Base-by-base conservation (phyloP, 1,284 basidiomycete genomes). In the Ustilago tritici region DNA sequence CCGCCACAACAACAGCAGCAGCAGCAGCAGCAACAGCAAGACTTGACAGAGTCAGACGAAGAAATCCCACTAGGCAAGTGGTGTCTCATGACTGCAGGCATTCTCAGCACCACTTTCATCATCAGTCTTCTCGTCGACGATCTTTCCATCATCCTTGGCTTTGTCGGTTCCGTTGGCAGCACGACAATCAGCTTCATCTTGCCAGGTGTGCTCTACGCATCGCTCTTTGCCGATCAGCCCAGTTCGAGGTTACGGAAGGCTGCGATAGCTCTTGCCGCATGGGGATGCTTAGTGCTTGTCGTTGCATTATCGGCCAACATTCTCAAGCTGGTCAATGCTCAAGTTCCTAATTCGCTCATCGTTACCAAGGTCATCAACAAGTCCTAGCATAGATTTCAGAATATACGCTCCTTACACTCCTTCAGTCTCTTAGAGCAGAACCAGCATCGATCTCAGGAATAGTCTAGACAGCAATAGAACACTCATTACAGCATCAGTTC, bases 121-220 rank as follows among this genome's bases (percentile, higher is more conserved):
- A 75, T 86, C 56, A 75, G 71, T 31, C 50, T 86, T 38, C 61
- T 81, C n/a, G 79, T 85, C 35, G 81, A 84, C 43, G 84, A 86
- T 59, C 76, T 86, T 17, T 82, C 80, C n/a, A 63, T 86, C 47
- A 79, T 85, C 56, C 80, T 86, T 36, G 94, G 95, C 5, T 97
- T 99, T 84, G 97, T 99, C 32, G 97, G 97, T 8, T 93, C 95
- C 11, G 97, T 96, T 0, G 97, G 97, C 17, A 95, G 93, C 19
- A 98, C 96, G 15, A 98, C 89, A 40, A 95, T 99, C 78, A 95
- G 94, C 10, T 99, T 99, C 87, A 98, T 99, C 61, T 61, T 99
- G 5, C 96, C 97, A 0, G 95, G 95, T 3, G 62, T 83, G 6
- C 65, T 81, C 17, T 85, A 79, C 62, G 53, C 61, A 47, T 77